Base-by-base conservation (phyloP, 1,284 basidiomycete species). In the Malassezia yamatoensis region DNA sequence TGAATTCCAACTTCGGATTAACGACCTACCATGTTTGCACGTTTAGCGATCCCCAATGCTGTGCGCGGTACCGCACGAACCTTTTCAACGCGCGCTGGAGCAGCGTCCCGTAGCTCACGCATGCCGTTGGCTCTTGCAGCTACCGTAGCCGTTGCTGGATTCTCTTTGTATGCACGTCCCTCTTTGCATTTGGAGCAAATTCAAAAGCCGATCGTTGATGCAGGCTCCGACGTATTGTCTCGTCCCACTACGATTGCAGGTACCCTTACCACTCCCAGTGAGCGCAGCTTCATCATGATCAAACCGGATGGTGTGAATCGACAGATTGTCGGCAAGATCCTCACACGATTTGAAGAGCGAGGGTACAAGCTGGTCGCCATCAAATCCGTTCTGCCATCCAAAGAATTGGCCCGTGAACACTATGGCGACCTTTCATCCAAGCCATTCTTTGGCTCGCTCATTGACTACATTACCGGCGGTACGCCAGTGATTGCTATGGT, bases 181-280 rank as follows among this genome's bases (percentile, higher is more conserved):
- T 35, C 57, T 10, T 51, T 66, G 37, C 62, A 63, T 50, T 72
- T 77, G 53, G 77, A 78, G 58, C 39, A 41, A 5, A 21, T n/a
- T 9, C 24, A 29, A 29, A 29, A 7, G 7, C 24, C 24, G 24
- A 21, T 41, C 13, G 8, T 9, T 13, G 21, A 2, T 21, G 41
- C 41, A 32, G 20, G 41, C 7, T 20, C 41, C 41, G 41, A 43
- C 6, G 41, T 32, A 32, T 9, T 10, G 16, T 15, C 43, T 24
- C 76, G 75, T 42, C 59, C 72, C 41, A 74, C 72, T 66, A 77
- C 76, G 57, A 77, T 78, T 52, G 77, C 77, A n/a, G 78, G 78
- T 40, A 76, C 77, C 65, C 74, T 76, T 64, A 73, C 75, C 29
- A 78, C 76, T 36, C 66, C 65, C 39, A 64, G 70, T 35, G 77